Base-by-base conservation (phyloP, 2,329 filamentous ascomycete genomes). In the Beauveria sp. region DNA sequence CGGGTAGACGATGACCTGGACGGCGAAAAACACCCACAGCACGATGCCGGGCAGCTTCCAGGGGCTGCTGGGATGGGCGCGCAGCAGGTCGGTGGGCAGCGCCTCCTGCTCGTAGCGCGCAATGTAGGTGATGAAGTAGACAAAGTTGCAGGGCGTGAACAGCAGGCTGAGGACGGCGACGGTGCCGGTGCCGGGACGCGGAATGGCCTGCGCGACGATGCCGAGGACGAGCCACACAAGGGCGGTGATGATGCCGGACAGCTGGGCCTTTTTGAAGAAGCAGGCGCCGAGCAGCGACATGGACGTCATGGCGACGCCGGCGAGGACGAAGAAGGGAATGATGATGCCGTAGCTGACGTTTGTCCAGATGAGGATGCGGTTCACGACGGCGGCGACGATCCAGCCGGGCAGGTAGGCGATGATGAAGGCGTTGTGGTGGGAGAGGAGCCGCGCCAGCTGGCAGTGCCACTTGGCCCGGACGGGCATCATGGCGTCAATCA, bases 121-220 rank as follows among this genome's bases (percentile, higher is more conserved):
- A 68, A 90, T 79, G 66, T 86, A 84, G 38, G 89, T 84, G 64
- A 85, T 80, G 70, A 91, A 92, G 70, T 86, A 90, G 26, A 91
- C 86, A 69, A 90, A 93, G 69, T 91, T 93, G 79, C 91, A 92
- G 0, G 91, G 88, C 3, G 89, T 84, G 69, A 96, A 96, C 0
- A 96, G 74, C n/a, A 95, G 70, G 66, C 86, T 86, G 5, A 93
- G 78, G 8, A 90, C 77, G 3, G 82, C 80, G 3, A 91, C 87
- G 1, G 84, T 80, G 3, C 76, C 85, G 0, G 85, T 88, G 14
- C 74, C 78, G 1, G 83, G 81, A 3, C 80, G 80, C 0, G 80
- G 83, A 22, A 88, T 77, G n/a, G 90, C 84, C 72, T 96, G 91
- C 0, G 90, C 86, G 26, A 93, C 78, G 65, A 96, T 87, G 24